These are phyloP conservation scores for Alternaria atra DNA, from an alignment of 2,329 filamentous ascomycete species.

Conservation along the genomic window DNA sequence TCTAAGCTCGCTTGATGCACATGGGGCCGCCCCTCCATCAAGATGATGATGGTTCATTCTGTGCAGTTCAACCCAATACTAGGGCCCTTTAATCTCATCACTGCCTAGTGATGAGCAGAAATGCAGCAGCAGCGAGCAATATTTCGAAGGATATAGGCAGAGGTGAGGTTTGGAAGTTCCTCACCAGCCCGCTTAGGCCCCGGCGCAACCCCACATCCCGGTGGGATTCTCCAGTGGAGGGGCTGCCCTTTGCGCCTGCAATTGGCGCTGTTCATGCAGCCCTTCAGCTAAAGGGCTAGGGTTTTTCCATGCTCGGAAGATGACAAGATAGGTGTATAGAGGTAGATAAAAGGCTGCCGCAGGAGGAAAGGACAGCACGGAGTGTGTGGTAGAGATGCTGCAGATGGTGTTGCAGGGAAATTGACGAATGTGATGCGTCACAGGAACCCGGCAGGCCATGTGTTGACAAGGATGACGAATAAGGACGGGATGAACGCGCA, in stretches of 20 bases:
- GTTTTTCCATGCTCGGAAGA: constrained; percentile 17
- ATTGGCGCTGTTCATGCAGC: constrained; percentile 34
- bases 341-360: constrained; percentile 12
- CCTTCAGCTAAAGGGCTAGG: constrained; percentile 32
- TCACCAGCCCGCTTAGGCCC: constrained; percentile 14
- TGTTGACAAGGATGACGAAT: constrained; percentile 42
- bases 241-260: constrained; percentile 26
- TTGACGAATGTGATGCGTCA: constrained; percentile 38
- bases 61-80: constrained; percentile 24
- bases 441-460: constrained; percentile 41
- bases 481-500: constrained; percentile 22
- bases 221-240: constrained; percentile 29
- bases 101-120: constrained; percentile 25
- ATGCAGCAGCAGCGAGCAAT: constrained; percentile 16
- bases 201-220: constrained; percentile 29
- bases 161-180: constrained; percentile 43
- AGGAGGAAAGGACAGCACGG: constrained; percentile 9
- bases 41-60: constrained; percentile 20
- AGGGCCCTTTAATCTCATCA: constrained; percentile 47
- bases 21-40: constrained; percentile 31
- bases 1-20: constrained; percentile 30
- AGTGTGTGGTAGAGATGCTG: constrained; percentile 28
- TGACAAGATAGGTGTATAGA: constrained; percentile 7
- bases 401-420: constrained; percentile 44
- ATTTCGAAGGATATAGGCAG: constrained; percentile 35